phyloP scores from a whole-genome alignment of 2,329 filamentous ascomycete species.

The Hypomyces rosellus region DNA sequence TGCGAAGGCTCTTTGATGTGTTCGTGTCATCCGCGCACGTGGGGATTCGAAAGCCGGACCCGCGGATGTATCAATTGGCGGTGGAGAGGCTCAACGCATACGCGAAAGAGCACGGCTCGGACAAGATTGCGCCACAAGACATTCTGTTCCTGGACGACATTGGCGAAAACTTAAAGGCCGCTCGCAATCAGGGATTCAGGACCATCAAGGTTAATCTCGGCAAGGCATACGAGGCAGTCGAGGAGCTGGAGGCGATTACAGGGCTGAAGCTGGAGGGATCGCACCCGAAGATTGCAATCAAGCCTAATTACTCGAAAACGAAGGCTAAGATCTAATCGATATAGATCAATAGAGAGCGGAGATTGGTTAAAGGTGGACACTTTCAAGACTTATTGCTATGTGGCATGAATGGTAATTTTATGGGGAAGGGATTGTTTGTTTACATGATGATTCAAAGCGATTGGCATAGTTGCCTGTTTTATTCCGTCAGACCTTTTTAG shows the following conservation, averaged over 20 bases:
- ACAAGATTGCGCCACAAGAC: conserved; percentile 50
- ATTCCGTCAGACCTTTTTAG: no score
- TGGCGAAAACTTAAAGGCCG: conserved; percentile 83
- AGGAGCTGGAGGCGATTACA: conserved; percentile 68
- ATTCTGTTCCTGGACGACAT: conserved; percentile 91
- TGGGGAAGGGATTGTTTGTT: no score
- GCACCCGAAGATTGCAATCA: conserved; percentile 45
- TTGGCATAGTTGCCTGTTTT: no score
- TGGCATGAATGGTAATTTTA: no score
- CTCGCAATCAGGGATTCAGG: conserved; percentile 63
- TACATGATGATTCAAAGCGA: no score
- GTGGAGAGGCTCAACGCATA: conserved; percentile 59
- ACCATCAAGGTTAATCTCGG: conserved; percentile 84
- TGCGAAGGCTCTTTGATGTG: conserved; percentile 70
- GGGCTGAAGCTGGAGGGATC: conserved; percentile 56
- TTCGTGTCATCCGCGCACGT: conserved; percentile 84
- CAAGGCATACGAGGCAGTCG: conserved; percentile 71
- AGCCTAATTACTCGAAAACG: conserved; percentile 26
- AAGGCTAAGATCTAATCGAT: conserved; percentile 37
- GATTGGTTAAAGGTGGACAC: no score
- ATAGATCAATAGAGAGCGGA: neutral
- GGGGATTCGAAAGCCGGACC: conserved; percentile 81
- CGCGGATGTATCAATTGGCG: conserved; percentile 71
- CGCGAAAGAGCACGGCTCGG: conserved; percentile 45
- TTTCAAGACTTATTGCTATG: no score